A percentile compares a stretch with the other conserved stretches of the same genome.
phyloP scores from a whole-genome alignment of 257 asterid genomes.

The Buddleja alternifolia region DNA sequence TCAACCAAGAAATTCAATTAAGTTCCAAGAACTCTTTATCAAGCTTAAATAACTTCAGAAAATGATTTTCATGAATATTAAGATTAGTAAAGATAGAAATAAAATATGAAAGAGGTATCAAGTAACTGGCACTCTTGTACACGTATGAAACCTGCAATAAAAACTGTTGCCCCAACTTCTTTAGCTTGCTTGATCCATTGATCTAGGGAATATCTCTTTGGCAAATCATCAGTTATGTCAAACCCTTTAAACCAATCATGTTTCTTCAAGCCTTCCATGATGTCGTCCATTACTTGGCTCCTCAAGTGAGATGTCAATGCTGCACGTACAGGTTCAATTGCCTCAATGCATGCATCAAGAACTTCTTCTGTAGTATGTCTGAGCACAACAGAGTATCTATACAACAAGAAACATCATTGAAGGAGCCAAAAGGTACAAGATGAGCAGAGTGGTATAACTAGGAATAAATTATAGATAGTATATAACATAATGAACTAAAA shows the following conservation, averaged over 20 bases:
- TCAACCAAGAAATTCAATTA: neutral
- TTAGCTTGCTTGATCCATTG: conserved; percentile 86
- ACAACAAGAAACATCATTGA: conserved; percentile 29
- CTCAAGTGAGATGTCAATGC: conserved; percentile 74
- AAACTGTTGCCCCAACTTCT: conserved; percentile 75
- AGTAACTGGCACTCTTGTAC: conserved; percentile 2
- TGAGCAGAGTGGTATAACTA: conserved; percentile 7
- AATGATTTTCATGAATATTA: too few relatives aligned
- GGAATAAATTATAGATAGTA: too few relatives aligned
- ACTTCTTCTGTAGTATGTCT: conserved; percentile 97
- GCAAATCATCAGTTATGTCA: conserved; percentile 76
- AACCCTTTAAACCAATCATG: conserved; percentile 78
- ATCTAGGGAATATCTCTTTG: conserved; percentile 57
- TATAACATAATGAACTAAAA: neutral
- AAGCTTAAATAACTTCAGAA: too few relatives aligned
- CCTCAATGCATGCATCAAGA: conserved; percentile 87
- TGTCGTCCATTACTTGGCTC: conserved; percentile 74
- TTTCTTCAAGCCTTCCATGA: conserved; percentile 66
- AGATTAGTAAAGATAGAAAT: neutral
- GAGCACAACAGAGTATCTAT: conserved; percentile 84
- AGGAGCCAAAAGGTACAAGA: conserved; percentile 2
- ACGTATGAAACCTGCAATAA: conserved; percentile 70
- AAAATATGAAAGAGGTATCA: neutral
- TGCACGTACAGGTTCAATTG: conserved; percentile 74
- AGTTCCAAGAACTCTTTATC: neutral